Percentiles rank a stretch among this genome's conserved stretches.
These are phyloP conservation scores for Calonectria fujianensis DNA, from an alignment of 2,329 filamentous ascomycete genomes.

Conservation along the genomic window DNA sequence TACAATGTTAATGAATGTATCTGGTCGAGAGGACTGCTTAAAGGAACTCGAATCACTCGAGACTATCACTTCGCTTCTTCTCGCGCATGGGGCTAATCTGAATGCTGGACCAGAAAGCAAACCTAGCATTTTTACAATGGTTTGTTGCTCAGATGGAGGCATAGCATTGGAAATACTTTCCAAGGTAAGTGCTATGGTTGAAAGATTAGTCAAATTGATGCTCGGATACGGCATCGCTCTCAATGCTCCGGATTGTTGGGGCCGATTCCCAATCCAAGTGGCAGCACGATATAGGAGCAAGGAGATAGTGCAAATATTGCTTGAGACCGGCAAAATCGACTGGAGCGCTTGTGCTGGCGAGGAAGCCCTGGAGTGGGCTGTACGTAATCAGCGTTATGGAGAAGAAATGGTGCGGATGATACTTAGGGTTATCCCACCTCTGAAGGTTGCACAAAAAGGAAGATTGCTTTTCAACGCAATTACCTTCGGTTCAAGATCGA, in stretches of 20 bases:
- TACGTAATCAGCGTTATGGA: rapidly evolving
- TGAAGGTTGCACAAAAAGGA: background rate
- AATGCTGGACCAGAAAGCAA: constrained; percentile 3
- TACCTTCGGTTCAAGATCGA: rapidly evolving
- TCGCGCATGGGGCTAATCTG: background rate
- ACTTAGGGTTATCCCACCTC: background rate
- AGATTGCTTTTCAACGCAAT: background rate
- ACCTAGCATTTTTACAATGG: background rate
- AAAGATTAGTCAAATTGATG: background rate
- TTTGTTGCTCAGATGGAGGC: background rate
- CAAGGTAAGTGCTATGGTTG: background rate
- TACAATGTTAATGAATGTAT: background rate
- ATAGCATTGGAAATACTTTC: background rate
- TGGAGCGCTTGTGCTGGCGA: background rate
- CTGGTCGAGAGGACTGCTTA: background rate
- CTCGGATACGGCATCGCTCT: background rate
- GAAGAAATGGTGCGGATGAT: background rate
- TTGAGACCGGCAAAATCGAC: background rate
- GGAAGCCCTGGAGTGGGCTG: background rate
- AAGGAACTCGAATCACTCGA: background rate
- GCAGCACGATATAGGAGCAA: background rate
- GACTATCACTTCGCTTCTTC: background rate
- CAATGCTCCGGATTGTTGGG: background rate
- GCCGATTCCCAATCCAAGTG: background rate
- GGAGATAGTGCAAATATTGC: background rate